These are phyloP conservation scores for Cylindrodendrum hubeiense DNA, from an alignment of 2,329 filamentous ascomycete genomes.

Conservation along the genomic window DNA sequence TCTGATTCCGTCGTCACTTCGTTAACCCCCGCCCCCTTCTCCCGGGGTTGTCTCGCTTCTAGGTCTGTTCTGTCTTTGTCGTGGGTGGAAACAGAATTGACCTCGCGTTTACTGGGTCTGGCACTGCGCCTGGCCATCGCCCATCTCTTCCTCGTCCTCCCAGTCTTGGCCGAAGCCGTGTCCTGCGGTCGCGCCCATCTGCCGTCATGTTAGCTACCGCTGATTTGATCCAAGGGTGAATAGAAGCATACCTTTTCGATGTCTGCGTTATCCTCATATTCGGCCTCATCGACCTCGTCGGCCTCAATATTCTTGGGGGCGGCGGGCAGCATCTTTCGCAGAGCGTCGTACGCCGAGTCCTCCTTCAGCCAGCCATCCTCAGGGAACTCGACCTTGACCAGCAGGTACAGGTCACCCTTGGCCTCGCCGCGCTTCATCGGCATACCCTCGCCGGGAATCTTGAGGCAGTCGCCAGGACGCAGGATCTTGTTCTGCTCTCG, in stretches of 20 bases:
- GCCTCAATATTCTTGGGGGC: constrained; percentile 71
- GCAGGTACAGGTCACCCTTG: constrained; percentile 88
- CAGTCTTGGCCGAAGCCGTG: constrained; percentile 74
- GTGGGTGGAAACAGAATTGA: not conserved
- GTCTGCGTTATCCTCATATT: constrained; percentile 85
- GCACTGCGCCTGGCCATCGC: constrained; percentile 76
- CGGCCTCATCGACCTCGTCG: constrained; percentile 87
- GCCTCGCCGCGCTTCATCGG: constrained; percentile 86
- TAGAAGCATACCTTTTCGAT: constrained; percentile 76
- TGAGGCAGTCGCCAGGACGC: constrained; percentile 86
- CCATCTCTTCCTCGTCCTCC: constrained; percentile 80
- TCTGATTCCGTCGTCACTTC: constrained; percentile 43
- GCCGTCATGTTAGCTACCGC: constrained; percentile 27
- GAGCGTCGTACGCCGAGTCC: constrained; percentile 75
- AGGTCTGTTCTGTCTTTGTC: constrained; percentile 25
- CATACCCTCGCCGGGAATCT: constrained; percentile 93
- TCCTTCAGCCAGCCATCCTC: constrained; percentile 85
- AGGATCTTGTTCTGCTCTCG: constrained; percentile 87
- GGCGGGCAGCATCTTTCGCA: constrained; percentile 82
- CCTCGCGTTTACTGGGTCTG: constrained; percentile 72
- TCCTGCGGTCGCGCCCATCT: constrained; percentile 81
- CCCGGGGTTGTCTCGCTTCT: constrained; percentile 27
- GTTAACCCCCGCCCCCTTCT: constrained; percentile 28
- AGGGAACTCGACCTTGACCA: constrained; percentile 90
- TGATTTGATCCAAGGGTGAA: constrained; percentile 5